Evolutionary conservation across 2,329 filamentous ascomycete species (phyloP), one percentile per base, ranked within the genome.

Genomic region (Neofusicoccum ribis): DNA sequence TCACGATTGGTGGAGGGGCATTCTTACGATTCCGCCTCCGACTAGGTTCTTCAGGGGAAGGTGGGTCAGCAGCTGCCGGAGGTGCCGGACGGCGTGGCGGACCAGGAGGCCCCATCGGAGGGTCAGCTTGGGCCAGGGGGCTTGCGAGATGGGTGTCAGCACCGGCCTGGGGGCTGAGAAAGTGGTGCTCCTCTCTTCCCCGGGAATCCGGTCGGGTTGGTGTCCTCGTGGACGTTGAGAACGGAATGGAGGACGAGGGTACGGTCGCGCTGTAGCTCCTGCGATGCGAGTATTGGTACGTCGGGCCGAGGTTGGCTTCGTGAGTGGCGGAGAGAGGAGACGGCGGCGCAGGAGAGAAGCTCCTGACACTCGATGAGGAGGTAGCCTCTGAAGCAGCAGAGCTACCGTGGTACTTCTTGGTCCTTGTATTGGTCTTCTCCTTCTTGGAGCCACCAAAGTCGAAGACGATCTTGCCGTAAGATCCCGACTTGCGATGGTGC

Each of bases 41-140:
- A 37, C 56, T 34, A 20, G 56, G 43, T 37, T 37, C 43, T 20
- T 51, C 46, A 50, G 59, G 59, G 37, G 59, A 62, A 50, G 59
- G 46, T 15, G 59, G 59, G 37, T 62, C 59, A 62, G 59, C 59
- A 62, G 46, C 23, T 8, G 8, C 59, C 34, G 59, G 59, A n/a
- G 59, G 59, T 23, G 46, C 46, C 43, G 59, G 46, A 50, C 46
- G 59, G 20, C 46, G 44, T 51, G 59, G 59, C 43, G 59, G 59
- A n/a, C 59, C 59, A 51, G 59, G 59, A 41, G 59, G 59, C 7
- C 46, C 36, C 37, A 17, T 39, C 8, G 59, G 59, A 27, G 59
- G 17, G 59, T 50, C 46, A 62, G 59, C 59, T 7, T 51, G 39
- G 46, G 20, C 37, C 27, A 17, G 15, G 23, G 43, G 54, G 39